These are phyloP conservation scores for Picea engelmannii DNA, from an alignment of 83 land plant species.

Conservation along the genomic window DNA sequence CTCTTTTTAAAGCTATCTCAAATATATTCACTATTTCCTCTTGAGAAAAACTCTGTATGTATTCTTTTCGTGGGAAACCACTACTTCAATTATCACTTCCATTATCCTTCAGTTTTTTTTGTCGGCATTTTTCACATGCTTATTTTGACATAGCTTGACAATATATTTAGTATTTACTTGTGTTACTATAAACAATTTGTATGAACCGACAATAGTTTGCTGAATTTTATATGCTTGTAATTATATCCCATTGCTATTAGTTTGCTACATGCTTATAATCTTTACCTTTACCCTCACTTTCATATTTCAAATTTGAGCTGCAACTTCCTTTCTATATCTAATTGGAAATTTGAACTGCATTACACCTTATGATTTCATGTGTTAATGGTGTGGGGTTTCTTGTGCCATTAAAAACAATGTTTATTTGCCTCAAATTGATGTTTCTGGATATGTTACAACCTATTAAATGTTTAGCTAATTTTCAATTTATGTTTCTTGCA, in stretches of 20 bases:
- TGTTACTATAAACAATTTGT: not conserved
- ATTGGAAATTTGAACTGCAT: too few relatives aligned
- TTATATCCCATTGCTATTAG: not conserved
- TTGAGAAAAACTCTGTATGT: constrained; percentile 14
- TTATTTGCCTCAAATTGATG: too few relatives aligned
- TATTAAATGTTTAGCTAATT: too few relatives aligned
- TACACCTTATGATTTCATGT: too few relatives aligned
- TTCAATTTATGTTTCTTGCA: too few relatives aligned
- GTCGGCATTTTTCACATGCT: not conserved
- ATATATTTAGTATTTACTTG: not conserved
- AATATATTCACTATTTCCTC: constrained; percentile 6
- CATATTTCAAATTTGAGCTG: too few relatives aligned
- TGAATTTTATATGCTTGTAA: not conserved
- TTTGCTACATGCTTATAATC: too few relatives aligned
- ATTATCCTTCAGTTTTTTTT: not conserved
- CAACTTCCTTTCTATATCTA: too few relatives aligned
- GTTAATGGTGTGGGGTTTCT: too few relatives aligned
- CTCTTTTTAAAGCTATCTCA: not conserved
- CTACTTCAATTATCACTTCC: not conserved
- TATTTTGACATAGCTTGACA: not conserved
- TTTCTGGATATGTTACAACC: too few relatives aligned
- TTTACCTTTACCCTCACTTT: too few relatives aligned
- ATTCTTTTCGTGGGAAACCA: not conserved
- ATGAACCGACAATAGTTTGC: not conserved
- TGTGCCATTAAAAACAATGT: too few relatives aligned